Conservation (phyloP, 2,329 filamentous ascomycete species). For the Didymosphaeria variabile region DNA sequence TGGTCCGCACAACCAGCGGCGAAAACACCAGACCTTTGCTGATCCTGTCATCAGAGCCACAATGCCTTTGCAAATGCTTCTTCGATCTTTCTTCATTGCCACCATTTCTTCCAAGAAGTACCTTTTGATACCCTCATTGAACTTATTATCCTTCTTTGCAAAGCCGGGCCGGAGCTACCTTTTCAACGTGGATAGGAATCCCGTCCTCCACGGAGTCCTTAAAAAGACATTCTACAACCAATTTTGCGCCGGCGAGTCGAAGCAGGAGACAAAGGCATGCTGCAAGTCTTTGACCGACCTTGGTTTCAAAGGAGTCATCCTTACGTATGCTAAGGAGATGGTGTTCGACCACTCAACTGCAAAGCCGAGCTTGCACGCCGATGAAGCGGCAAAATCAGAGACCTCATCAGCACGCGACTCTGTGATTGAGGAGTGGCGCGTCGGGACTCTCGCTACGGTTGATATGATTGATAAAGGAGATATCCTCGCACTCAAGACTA, state of each 20-base stretch:
- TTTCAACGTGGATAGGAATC: conserved; percentile 75
- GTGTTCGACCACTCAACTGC: conserved; percentile 52
- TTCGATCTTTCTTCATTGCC: conserved; percentile 50
- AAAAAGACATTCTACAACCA: conserved; percentile 88
- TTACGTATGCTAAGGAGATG: conserved; percentile 81
- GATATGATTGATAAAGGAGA: conserved; percentile 41
- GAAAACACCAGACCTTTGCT: not conserved
- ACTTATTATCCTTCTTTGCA: conserved; percentile 51
- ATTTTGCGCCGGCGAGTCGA: conserved; percentile 85
- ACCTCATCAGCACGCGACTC: conserved; percentile 23
- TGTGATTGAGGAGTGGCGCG: conserved; percentile 49
- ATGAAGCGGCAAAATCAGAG: conserved; percentile 17
- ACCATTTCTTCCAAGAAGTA: conserved; percentile 58
- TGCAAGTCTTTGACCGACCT: conserved; percentile 73
- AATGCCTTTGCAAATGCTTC: conserved; percentile 40
- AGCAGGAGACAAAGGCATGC: conserved; percentile 67
- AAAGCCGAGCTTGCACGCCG: conserved; percentile 20
- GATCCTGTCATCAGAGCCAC: conserved; percentile 15
- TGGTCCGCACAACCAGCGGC: not conserved
- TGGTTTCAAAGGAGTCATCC: conserved; percentile 83
- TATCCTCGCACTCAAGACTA: conserved; percentile 49
- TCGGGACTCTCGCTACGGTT: conserved; percentile 39
- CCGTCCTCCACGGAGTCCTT: conserved; percentile 73
- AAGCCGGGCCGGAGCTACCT: conserved; percentile 49
- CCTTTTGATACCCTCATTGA: conserved; percentile 51